Base-by-base conservation (phyloP, 148 eudicot genomes). In the Limonium bicolor region DNA sequence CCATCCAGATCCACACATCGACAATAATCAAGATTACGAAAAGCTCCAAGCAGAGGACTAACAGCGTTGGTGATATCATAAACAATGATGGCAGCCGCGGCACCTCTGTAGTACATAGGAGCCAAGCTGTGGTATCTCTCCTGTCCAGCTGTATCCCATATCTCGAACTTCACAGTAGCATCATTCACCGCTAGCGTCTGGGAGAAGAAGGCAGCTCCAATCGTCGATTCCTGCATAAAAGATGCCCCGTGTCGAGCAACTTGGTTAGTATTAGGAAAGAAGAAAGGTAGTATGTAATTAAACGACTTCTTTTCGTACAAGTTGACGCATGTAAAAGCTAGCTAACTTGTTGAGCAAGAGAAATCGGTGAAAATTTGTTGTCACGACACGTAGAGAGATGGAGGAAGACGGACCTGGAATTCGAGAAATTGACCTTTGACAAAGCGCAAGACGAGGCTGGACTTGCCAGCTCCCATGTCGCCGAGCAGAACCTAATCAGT, bases 391-490 rank as follows among this genome's bases (percentile, higher is more conserved):
- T n/a, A n/a, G n/a, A n/a, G n/a, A n/a, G 30, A 36, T 7, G 27
- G 16, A 19, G 42, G 18, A 31, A 48, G 32, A 19, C 14, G 16
- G 25, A 88, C 96, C 75, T 83, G 96, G 23, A 90, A 90, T 62
- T 84, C 97, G 20, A 84, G 84, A 27, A 90, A 90, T 62, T 90
- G 97, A 15, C 95, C 97, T 60, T 90, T 90, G 44, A 90, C 95
- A 51, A 90, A 90, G 12, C 97, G 97, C 36, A 90, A 64, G 6
- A 90, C 95, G 14, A 90, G 77, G 63, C 97, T 90, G 1, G 95
- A 90, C 71, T 90, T 90, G 6, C 97, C 95, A 20, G 97, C 80
- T 67, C 97, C 97, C 97, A 90, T 84, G 27, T 90, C 97, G n/a
- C 97, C 97, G 4, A 90, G 72, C 61, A 90, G 71, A 15, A 90